phyloP scores from a whole-genome alignment of 2,329 filamentous ascomycete genomes.

The Rhynchosporium agropyri region DNA sequence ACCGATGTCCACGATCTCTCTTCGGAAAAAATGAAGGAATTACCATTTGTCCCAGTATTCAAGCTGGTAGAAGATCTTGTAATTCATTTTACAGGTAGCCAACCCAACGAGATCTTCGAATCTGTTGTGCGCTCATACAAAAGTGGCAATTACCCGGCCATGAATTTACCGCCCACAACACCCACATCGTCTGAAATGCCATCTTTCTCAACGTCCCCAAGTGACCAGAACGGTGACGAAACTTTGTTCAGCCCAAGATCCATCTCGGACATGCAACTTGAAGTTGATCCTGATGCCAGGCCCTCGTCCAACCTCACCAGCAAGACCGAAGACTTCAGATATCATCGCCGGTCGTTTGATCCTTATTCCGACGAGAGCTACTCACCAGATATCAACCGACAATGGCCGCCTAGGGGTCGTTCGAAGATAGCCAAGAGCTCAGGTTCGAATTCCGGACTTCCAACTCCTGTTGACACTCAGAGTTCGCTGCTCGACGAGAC shows the following conservation, averaged over 20 bases:
- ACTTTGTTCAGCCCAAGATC: conserved; percentile 1
- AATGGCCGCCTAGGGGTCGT: conserved; percentile 15
- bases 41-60: conserved; percentile 48
- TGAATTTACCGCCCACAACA: conserved; percentile 6
- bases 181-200: conserved; percentile 9
- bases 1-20: conserved; percentile 43
- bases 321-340: conserved; percentile 21
- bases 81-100: conserved; percentile 54
- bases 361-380: conserved; percentile 25
- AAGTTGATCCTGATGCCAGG: conserved; percentile 5
- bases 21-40: conserved; percentile 9
- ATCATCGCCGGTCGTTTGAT: conserved; percentile 21
- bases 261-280: conserved; percentile 9
- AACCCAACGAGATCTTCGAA: conserved; percentile 48
- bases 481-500: background rate
- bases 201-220: background rate
- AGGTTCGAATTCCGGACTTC: conserved; percentile 11
- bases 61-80: conserved; percentile 59
- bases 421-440: background rate
- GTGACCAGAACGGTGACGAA: background rate
- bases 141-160: conserved; percentile 44
- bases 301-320: conserved; percentile 24
- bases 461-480: conserved; percentile 18
- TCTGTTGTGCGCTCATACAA: conserved; percentile 52
- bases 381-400: conserved; percentile 16